A percentile compares a stretch with the other conserved stretches of the same genome.
phyloP scores from a whole-genome alignment of 495 filamentous ascomycete genomes.

The Penicillium soppii region DNA sequence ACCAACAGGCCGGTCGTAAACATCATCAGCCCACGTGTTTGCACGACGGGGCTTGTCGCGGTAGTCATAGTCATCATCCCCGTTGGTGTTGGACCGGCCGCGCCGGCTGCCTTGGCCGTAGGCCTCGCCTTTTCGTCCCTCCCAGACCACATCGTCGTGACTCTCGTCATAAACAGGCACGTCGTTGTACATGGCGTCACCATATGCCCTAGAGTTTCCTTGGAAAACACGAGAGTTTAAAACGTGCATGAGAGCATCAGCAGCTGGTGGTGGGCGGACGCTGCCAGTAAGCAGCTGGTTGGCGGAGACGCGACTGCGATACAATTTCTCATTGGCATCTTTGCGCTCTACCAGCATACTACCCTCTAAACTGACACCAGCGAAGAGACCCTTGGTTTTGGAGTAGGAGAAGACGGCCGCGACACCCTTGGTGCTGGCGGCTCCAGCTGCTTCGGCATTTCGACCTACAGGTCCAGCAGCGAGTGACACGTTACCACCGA shows the following conservation, averaged over 20 bases:
- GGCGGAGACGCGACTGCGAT: constrained; percentile 80
- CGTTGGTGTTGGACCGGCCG: constrained; percentile 52
- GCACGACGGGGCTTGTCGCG: constrained; percentile 65
- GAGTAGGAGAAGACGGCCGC: constrained; percentile 93
- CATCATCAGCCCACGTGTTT: constrained; percentile 85
- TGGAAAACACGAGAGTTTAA: constrained; percentile 82
- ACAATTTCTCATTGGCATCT: constrained; percentile 96
- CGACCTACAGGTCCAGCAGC: constrained; percentile 91
- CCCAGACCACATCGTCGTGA: constrained; percentile 93
- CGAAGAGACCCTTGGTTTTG: constrained; percentile 96
- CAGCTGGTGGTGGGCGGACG: constrained; percentile 75
- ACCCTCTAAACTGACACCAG: constrained; percentile 91
- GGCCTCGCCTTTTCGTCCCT: constrained; percentile 70
- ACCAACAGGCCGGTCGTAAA: constrained; percentile 68
- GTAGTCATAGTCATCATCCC: constrained; percentile 61
- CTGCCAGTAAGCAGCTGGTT: constrained; percentile 73
- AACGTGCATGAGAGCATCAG: constrained; percentile 79
- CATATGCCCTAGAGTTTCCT: constrained; percentile 50
- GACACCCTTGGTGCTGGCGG: constrained; percentile 84
- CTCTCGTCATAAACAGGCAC: constrained; percentile 86
- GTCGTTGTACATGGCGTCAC: constrained; percentile 88
- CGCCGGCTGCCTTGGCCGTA: constrained; percentile 71
- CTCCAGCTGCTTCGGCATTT: constrained; percentile 95
- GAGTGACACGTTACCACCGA: constrained; percentile 95
- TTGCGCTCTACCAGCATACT: constrained; percentile 86